A percentile compares a stretch with the other conserved stretches of the same genome.
Evolutionary conservation across 305 asterid species (phyloP).

Genomic region (Nicotiana rustica): DNA sequence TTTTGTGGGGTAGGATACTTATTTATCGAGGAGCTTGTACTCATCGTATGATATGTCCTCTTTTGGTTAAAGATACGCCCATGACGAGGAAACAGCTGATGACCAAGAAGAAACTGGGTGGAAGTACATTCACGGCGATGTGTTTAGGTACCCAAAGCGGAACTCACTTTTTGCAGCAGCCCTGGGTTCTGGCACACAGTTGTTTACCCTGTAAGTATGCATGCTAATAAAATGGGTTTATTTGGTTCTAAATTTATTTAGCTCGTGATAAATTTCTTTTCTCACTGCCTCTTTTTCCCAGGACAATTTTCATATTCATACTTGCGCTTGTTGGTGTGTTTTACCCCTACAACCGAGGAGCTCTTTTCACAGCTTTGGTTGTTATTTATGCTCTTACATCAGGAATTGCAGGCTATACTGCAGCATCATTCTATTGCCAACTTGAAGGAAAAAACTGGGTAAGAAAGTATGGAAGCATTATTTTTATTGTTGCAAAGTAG

Average conservation of each 20-base stretch:
- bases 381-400: conserved; percentile 56
- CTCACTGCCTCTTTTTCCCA: conserved; percentile 29
- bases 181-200: conserved; percentile 53
- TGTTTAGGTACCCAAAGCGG: conserved; percentile 49
- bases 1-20: neutral
- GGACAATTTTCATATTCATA: conserved; percentile 50
- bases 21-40: neutral
- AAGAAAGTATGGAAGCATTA: conserved; percentile 29
- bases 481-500: neutral
- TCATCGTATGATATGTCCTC: neutral
- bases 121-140: conserved; percentile 58
- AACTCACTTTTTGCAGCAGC: conserved; percentile 55
- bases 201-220: conserved; percentile 50
- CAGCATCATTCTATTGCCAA: conserved; percentile 54
- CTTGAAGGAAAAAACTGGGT: conserved; percentile 59
- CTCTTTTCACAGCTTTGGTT: conserved; percentile 54
- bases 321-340: conserved; percentile 55
- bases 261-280: neutral
- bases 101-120: conserved; percentile 61
- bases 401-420: conserved; percentile 58
- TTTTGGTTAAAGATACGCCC: conserved; percentile 45
- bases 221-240: neutral
- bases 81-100: conserved; percentile 54
- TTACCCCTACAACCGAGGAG: conserved; percentile 59
- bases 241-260: neutral